Evolutionary conservation across 352 stramenopile genomes (phyloP).

Genomic region (Globisporangium splendens): DNA sequence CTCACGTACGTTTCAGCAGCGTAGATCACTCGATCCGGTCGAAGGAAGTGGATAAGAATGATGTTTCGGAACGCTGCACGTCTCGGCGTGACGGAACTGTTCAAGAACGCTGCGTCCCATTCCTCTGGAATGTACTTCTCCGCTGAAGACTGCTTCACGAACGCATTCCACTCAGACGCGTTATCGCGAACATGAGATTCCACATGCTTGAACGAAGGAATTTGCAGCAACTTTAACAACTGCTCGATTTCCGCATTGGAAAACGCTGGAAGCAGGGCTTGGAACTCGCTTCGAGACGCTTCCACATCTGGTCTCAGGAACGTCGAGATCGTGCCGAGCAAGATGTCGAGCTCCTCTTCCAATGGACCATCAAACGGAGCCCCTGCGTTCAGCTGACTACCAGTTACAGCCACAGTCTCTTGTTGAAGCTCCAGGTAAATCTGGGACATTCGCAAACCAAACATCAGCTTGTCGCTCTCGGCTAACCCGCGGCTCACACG

Average conservation of each 20-base stretch:
- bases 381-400: constrained; percentile 27
- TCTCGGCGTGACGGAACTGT: constrained; percentile 33
- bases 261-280: constrained; percentile 49
- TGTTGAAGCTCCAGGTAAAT: constrained; percentile 84
- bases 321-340: constrained; percentile 53
- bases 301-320: constrained; percentile 43
- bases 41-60: constrained; percentile 82
- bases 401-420: constrained; percentile 29
- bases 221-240: constrained; percentile 72
- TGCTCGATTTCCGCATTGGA: constrained; percentile 74
- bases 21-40: constrained; percentile 86
- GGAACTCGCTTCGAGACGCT: constrained; percentile 39
- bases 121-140: constrained; percentile 66
- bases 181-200: constrained; percentile 65
- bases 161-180: constrained; percentile 64
- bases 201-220: constrained; percentile 80
- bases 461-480: constrained; percentile 98
- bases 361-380: constrained; percentile 51
- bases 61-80: constrained; percentile 78
- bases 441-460: constrained; percentile 94
- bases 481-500: constrained; percentile 93
- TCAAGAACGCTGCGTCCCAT: constrained; percentile 51
- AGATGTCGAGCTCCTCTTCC: constrained; percentile 68
- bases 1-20: constrained; percentile 75
- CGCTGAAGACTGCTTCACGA: constrained; percentile 71